Conservation (phyloP, 805 yeast species). For the Wickerhamiella shivajii region DNA sequence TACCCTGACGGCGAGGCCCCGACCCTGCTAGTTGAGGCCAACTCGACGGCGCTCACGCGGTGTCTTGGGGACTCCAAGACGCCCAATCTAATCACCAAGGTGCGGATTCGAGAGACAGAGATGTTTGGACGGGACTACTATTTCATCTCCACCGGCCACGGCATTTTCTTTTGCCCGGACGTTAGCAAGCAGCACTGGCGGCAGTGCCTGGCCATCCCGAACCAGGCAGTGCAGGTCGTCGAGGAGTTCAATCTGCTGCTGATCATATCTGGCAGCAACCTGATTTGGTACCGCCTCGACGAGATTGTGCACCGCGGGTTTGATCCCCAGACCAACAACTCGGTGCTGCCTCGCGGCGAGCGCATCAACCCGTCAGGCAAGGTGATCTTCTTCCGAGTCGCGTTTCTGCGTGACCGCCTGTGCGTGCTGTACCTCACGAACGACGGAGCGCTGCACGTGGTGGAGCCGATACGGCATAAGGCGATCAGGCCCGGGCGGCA, state of each 20-base stretch:
- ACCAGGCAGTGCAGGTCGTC: conserved; percentile 47
- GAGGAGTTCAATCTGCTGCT: conserved; percentile 41
- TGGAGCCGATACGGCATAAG: conserved; percentile 36
- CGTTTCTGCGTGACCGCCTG: conserved; percentile 48
- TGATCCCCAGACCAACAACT: conserved; percentile 8
- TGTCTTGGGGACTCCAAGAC: conserved; percentile 17
- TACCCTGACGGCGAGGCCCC: conserved; percentile 42
- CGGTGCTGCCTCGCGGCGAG: conserved; percentile 31
- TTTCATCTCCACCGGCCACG: conserved; percentile 47
- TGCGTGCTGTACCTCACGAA: conserved; percentile 41
- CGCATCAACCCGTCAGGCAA: conserved; percentile 27
- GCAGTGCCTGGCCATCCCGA: conserved; percentile 37
- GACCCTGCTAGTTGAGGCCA: conserved; percentile 20
- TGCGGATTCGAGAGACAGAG: conserved; percentile 30
- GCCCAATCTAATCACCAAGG: conserved; percentile 20
- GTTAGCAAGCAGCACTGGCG: conserved; percentile 34
- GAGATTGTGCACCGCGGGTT: conserved; percentile 31
- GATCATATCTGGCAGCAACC: conserved; percentile 40
- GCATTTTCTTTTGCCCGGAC: conserved; percentile 39
- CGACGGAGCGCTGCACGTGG: conserved; percentile 46
- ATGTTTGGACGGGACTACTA: conserved; percentile 26
- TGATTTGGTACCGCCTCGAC: conserved; percentile 50
- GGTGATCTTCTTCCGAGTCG: conserved; percentile 50
- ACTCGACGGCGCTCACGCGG: conserved; percentile 24
- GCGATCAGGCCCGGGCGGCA: conserved; percentile 14